Evolutionary conservation across 108 stramenopile species (phyloP).

Genomic region (Skeletonema tropicum): DNA sequence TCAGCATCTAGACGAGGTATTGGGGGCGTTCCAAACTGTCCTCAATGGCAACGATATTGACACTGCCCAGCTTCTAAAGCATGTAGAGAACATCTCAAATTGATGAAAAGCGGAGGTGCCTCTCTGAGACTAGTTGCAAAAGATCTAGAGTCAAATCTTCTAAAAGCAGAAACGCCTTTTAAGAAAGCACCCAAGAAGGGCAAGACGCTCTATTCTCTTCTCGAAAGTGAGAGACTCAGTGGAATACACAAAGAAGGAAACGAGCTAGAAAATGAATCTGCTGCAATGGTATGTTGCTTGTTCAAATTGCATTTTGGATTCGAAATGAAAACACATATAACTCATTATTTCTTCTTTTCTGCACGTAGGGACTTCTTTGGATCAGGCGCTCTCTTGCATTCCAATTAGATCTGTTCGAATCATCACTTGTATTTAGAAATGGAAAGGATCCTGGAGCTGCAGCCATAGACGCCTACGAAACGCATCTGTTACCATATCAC

Average conservation of each 20-base stretch:
- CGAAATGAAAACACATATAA: neutral
- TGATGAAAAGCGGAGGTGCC: conserved; percentile 48
- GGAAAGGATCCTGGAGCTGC: conserved; percentile 10
- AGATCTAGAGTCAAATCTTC: conserved; percentile 58
- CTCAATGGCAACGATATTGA: conserved; percentile 49
- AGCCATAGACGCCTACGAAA: conserved; percentile 20
- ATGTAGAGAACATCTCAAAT: conserved; percentile 44
- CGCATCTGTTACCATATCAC: conserved; percentile 17
- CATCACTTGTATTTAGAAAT: neutral
- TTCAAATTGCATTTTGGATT: neutral
- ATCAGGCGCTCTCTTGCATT: conserved; percentile 7
- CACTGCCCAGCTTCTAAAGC: conserved; percentile 49
- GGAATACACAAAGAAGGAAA: conserved; percentile 11
- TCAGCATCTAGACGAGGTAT: conserved; percentile 33
- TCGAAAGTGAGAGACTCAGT: conserved; percentile 19
- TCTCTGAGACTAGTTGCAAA: conserved; percentile 47
- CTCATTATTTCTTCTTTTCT: neutral
- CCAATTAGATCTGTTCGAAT: conserved; percentile 3
- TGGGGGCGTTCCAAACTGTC: conserved; percentile 37
- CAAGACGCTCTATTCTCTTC: conserved; percentile 27
- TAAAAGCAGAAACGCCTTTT: conserved; percentile 50
- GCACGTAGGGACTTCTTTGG: conserved; percentile 1
- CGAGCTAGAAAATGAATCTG: conserved; percentile 1
- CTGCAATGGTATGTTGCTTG: conserved; percentile 6
- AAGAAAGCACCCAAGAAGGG: conserved; percentile 15